Evolutionary conservation across 2,329 filamentous ascomycete species (phyloP).

Genomic region (Periconia digitata): DNA sequence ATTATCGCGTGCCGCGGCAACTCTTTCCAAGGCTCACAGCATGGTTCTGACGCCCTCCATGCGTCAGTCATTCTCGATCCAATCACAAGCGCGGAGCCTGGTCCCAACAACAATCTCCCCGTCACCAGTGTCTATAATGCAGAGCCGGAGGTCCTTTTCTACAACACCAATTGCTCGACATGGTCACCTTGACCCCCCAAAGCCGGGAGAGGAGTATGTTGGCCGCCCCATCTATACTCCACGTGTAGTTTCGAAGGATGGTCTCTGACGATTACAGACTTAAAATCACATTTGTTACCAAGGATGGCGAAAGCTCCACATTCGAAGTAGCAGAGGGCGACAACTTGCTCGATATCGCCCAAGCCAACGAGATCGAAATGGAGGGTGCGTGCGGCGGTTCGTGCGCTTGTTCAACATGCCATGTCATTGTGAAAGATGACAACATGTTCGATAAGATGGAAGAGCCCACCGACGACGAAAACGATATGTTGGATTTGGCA

Average conservation of each 20-base stretch:
- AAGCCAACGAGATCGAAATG: conserved; percentile 95
- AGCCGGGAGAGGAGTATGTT: conserved; percentile 85
- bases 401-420: conserved; percentile 90
- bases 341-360: conserved; percentile 93
- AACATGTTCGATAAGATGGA: conserved; percentile 73
- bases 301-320: conserved; percentile 75
- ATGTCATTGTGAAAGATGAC: conserved; percentile 78
- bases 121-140: conserved; percentile 3
- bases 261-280: conserved; percentile 56
- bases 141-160: conserved; percentile 60
- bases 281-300: conserved; percentile 90
- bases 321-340: conserved; percentile 83
- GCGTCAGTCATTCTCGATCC: conserved; percentile 15
- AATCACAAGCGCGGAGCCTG: no score
- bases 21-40: conserved; percentile 8
- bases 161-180: conserved; percentile 64
- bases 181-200: conserved; percentile 80
- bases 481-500: conserved; percentile 69
- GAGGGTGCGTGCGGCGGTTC: conserved; percentile 95
- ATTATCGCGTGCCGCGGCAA: conserved; percentile 7
- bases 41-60: conserved; percentile 1
- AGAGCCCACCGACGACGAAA: conserved; percentile 52
- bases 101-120: no score
- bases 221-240: conserved; percentile 1
- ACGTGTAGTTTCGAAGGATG: no score